Conservation (phyloP, 192 early-diverging fungal genomes). For the Thamnidium elegans region DNA sequence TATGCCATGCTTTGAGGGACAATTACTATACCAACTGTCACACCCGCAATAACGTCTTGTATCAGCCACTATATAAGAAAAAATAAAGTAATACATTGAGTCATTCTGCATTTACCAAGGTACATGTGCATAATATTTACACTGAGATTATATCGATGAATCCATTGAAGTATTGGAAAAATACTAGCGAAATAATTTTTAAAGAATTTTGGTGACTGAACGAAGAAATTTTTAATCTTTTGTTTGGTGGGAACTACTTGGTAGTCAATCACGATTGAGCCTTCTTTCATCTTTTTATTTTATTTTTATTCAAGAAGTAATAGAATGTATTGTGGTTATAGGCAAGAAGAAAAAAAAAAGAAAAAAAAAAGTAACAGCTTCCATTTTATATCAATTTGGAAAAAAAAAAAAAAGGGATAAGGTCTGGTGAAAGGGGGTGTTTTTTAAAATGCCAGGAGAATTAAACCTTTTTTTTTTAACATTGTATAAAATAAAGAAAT, state of each 20-base stretch:
- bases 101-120: background rate
- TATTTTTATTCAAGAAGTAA: background rate
- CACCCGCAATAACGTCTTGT: conserved; percentile 66
- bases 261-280: background rate
- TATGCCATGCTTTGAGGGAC: conserved; percentile 78
- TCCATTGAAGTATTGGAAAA: conserved; percentile 36
- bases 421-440: too few species aligned
- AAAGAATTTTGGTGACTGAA: conserved; percentile 5
- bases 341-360: too few species aligned
- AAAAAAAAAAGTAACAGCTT: background rate
- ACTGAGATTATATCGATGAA: conserved; percentile 34
- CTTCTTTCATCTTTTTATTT: background rate
- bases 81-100: background rate
- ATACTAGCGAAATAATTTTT: conserved; percentile 18
- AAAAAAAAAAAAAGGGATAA: too few species aligned
- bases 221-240: background rate
- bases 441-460: too few species aligned
- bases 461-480: too few species aligned
- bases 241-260: background rate
- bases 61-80: conserved; percentile 46
- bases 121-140: conserved; percentile 18
- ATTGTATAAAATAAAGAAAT: too few species aligned
- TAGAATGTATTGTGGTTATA: background rate
- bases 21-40: conserved; percentile 74
- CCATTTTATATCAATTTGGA: too few species aligned